Evolutionary conservation across 75 land plant species (phyloP), one percentile per base, ranked within the genome.

Genomic region (Picea glauca): DNA sequence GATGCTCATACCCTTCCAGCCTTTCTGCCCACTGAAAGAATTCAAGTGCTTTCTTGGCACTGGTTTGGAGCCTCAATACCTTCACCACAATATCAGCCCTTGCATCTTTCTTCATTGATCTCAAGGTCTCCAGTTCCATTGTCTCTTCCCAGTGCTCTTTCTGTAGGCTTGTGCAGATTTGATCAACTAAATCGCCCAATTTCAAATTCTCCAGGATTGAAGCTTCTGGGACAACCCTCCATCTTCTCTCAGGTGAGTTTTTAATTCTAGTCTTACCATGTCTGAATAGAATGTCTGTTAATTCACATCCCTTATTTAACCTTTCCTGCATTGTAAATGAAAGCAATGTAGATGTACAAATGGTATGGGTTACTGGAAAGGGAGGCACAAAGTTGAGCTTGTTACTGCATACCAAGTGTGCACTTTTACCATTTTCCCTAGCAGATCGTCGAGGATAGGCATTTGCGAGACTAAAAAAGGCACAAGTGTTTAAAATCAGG

Each of bases 21-120:
- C 15, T 54, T 26, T 23, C 76, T 31, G 59, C 59, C 76, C 76
- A 75, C 18, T 56, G 18, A 18, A 75, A 75, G 54, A 75, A 58
- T 30, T 75, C 35, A 58, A 75, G 60, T 17, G 76, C 76, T 26
- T 57, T 75, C 11, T 57, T 26, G 15, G 35, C 60, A 75, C 31
- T 23, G 9, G 56, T 50, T 70, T 70, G 26, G 3, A 43, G 54
- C 54, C 21, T 43, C 74, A 70, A n/a, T 20, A 70, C 50, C 26
- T 70, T 46, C 3, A 70, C 3, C 13, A 70, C 74, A 70, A 43
- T 18, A 70, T 43, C 43, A 15, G 74, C 74, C 50, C 7, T 70
- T n/a, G 12, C 18, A 70, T 70, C 74, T 70, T 70, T 40, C 50
- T 70, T 70, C 74, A 70, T 70, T 38, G 43, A 70, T 70, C 13